Evolutionary conservation across 257 asterid species (phyloP).

Genomic region (Petrea volubilis): DNA sequence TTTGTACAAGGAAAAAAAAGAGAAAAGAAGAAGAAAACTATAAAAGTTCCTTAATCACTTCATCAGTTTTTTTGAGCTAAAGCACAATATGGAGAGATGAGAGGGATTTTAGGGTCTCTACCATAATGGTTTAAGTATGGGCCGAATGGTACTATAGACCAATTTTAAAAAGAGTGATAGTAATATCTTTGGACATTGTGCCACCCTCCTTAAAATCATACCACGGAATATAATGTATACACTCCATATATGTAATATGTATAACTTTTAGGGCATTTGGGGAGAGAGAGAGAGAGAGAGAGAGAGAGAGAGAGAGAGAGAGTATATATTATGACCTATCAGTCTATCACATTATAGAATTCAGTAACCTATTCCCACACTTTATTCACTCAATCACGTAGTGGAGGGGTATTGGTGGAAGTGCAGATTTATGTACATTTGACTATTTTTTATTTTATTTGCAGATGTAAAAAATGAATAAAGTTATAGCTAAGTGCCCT

Average conservation of each 20-base stretch:
- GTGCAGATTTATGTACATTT: slow-evolving; percentile 25
- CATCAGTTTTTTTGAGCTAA: neutral
- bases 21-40: neutral
- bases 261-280: neutral
- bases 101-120: slow-evolving; percentile 17
- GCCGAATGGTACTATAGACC: too few relatives aligned
- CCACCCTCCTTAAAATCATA: slow-evolving; percentile 22
- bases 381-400: slow-evolving; percentile 22
- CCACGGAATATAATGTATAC: neutral
- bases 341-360: slow-evolving; percentile 40
- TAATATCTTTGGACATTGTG: too few relatives aligned
- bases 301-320: too few relatives aligned
- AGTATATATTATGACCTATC: neutral
- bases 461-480: neutral
- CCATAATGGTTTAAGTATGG: slow-evolving; percentile 30
- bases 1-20: neutral
- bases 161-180: neutral
- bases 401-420: slow-evolving; percentile 21
- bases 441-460: slow-evolving; percentile 17
- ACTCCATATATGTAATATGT: neutral
- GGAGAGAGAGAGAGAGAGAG: too few relatives aligned
- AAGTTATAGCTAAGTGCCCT: neutral
- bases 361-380: slow-evolving; percentile 49
- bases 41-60: neutral
- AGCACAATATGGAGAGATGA: slow-evolving; percentile 9